phyloP scores from a whole-genome alignment of 2,329 filamentous ascomycete species.

The Colletotrichum neosansevieriae region DNA sequence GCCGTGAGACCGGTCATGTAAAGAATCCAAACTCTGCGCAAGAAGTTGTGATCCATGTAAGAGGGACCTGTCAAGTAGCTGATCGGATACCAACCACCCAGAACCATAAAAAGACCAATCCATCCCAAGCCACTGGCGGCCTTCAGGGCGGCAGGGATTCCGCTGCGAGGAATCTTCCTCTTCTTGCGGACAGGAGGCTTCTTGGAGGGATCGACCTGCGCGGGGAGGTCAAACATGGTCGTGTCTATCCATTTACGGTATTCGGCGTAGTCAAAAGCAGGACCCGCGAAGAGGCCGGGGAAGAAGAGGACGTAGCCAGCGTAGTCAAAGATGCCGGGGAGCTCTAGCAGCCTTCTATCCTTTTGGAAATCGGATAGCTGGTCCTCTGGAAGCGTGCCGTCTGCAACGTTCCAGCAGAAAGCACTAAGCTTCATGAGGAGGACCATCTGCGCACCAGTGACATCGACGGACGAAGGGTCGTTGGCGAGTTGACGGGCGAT shows the following conservation, averaged over 20 bases:
- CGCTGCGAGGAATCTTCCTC: constrained; percentile 92
- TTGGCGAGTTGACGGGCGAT: constrained; percentile 81
- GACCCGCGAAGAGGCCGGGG: constrained; percentile 87
- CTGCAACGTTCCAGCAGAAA: constrained; percentile 98
- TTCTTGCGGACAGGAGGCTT: constrained; percentile 88
- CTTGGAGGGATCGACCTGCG: constrained; percentile 84
- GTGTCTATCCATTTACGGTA: constrained; percentile 94
- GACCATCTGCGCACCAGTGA: constrained; percentile 98
- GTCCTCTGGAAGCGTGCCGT: constrained; percentile 82
- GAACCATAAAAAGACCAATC: constrained; percentile 82
- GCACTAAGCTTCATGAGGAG: constrained; percentile 96
- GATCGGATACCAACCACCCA: constrained; percentile 75
- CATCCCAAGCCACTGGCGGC: constrained; percentile 78
- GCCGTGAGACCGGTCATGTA: constrained; percentile 87
- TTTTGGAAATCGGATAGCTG: constrained; percentile 90
- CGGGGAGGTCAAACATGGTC: constrained; percentile 90
- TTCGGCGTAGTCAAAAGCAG: constrained; percentile 94
- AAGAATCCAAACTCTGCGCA: constrained; percentile 80
- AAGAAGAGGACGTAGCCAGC: constrained; percentile 96
- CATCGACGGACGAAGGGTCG: constrained; percentile 78
- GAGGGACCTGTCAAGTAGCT: constrained; percentile 72
- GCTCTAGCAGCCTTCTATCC: constrained; percentile 78
- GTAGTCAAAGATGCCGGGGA: constrained; percentile 85
- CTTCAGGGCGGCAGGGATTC: constrained; percentile 85
- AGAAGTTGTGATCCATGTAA: constrained; percentile 76